Base-by-base conservation (phyloP, 176 grass and related monocot genomes). In the Aegilops tauschii region DNA sequence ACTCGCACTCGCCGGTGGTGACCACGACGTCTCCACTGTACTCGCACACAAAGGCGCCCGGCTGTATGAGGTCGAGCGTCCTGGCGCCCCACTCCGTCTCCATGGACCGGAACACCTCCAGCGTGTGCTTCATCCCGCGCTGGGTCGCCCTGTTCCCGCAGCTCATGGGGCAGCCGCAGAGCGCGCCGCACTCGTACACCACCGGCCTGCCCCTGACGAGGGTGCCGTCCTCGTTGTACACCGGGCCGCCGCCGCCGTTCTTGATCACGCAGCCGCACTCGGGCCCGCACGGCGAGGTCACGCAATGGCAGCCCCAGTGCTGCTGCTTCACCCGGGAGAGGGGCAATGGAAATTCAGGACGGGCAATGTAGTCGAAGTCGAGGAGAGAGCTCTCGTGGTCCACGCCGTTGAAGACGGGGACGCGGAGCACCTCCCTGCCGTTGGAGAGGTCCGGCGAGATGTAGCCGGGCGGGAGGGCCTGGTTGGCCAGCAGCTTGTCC, bases 31-130 rank as follows among this genome's bases (percentile, higher is more conserved):
- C 76, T 65, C 93, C 96, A 8, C 70, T 84, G 66, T 90, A 94
- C 75, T 98, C 96, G 6, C 96, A 96, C 2, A 98, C 49, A 18
- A 93, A 98, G 42, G 89, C 61, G 1, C 96, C 96, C 5, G 96
- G 88, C 32, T 87, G 93, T 80, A 96, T 98, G 27, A 96, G 54
- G 67, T 98, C 96, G 25, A 98, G 77, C 1, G 92, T 87, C 80
- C 96, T 88, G 7, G 96, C 93, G 23, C 90, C 93, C 96, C 96
- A 98, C 23, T 89, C 81, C 17, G 93, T 98, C 73, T 93, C 92
- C 34, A 21, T 79, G 5, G 96, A 98, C 23, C 96, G 84, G 50
- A 95, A 95, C 68, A 98, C 90, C 90, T 98, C 92, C 39, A 98
- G 34, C 34, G 73, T 84, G 79, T 94, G 68, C 80, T 91, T 95